Evolutionary conservation across 2,329 filamentous ascomycete species (phyloP).

Genomic region (Aspergillus versicolor): DNA sequence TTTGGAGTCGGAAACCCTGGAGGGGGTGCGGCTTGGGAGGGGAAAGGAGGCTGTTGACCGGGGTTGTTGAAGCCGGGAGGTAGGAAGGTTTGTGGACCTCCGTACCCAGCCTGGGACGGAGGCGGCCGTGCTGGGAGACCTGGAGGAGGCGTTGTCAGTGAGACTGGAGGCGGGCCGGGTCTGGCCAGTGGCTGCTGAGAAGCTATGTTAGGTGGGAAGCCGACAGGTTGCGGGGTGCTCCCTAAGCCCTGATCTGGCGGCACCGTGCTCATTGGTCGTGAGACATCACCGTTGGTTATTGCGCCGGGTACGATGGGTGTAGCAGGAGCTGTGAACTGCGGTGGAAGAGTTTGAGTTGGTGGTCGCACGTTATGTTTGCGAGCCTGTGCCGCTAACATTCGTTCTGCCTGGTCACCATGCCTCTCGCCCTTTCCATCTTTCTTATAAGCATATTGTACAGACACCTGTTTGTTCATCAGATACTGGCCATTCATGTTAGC

Average conservation of each 20-base stretch:
- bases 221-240: conserved; percentile 42
- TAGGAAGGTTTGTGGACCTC: conserved; percentile 53
- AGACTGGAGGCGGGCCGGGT: conserved; percentile 57
- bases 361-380: conserved; percentile 92
- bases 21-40: conserved; percentile 45
- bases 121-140: conserved; percentile 69
- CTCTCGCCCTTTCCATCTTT: conserved; percentile 97
- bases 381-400: conserved; percentile 85
- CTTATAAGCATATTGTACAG: conserved; percentile 98
- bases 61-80: conserved; percentile 39
- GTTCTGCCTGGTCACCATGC: conserved; percentile 90
- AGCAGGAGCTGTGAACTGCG: conserved; percentile 62
- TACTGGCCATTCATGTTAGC: conserved; percentile 94
- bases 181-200: conserved; percentile 42
- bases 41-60: conserved; percentile 29
- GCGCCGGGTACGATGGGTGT: conserved; percentile 44
- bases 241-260: conserved; percentile 37
- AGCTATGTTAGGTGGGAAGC: conserved; percentile 43
- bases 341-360: conserved; percentile 71
- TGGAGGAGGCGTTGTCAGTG: conserved; percentile 48
- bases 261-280: conserved; percentile 32
- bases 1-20: conserved; percentile 54
- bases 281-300: conserved; percentile 44
- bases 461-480: conserved; percentile 93
- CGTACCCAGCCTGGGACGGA: conserved; percentile 65